Evolutionary conservation across 106 monocot genomes (phyloP).

Genomic region (Acorus calamus): DNA sequence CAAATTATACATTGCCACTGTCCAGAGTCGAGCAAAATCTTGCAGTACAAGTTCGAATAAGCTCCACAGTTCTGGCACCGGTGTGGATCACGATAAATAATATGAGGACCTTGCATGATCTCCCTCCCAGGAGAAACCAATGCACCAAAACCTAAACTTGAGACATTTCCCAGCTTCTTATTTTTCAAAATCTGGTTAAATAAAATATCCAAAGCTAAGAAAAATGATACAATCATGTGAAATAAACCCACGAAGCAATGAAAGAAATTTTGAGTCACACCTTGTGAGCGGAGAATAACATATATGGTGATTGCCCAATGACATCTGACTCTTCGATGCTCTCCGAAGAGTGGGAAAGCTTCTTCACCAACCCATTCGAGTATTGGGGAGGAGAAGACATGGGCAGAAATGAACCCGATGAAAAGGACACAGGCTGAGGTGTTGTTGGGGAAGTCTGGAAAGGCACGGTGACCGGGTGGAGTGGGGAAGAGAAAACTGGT

Average conservation of each 20-base stretch:
- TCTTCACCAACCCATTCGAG: slow-evolving; percentile 58
- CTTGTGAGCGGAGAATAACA: slow-evolving; percentile 92
- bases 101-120: slow-evolving; percentile 57
- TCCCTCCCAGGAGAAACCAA: slow-evolving; percentile 84
- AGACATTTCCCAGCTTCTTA: slow-evolving; percentile 57
- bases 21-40: slow-evolving; percentile 73
- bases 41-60: slow-evolving; percentile 66
- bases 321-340: slow-evolving; percentile 33
- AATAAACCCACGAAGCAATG: background rate
- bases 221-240: background rate
- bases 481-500: slow-evolving; percentile 71
- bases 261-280: slow-evolving; percentile 17
- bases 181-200: slow-evolving; percentile 58
- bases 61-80: slow-evolving; percentile 92
- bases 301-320: slow-evolving; percentile 54
- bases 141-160: slow-evolving; percentile 92
- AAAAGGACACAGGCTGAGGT: slow-evolving; percentile 50
- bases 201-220: background rate
- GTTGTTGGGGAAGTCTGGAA: slow-evolving; percentile 56
- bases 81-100: slow-evolving; percentile 73
- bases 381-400: slow-evolving; percentile 48
- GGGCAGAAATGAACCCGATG: slow-evolving; percentile 41
- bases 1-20: slow-evolving; percentile 97
- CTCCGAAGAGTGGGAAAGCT: slow-evolving; percentile 32
- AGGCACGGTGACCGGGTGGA: slow-evolving; percentile 62